Percentiles rank a stretch among this genome's conserved stretches.
Evolutionary conservation across 139 green algal species (phyloP).

Genomic region (Deuterostichococcus epilithicus): DNA sequence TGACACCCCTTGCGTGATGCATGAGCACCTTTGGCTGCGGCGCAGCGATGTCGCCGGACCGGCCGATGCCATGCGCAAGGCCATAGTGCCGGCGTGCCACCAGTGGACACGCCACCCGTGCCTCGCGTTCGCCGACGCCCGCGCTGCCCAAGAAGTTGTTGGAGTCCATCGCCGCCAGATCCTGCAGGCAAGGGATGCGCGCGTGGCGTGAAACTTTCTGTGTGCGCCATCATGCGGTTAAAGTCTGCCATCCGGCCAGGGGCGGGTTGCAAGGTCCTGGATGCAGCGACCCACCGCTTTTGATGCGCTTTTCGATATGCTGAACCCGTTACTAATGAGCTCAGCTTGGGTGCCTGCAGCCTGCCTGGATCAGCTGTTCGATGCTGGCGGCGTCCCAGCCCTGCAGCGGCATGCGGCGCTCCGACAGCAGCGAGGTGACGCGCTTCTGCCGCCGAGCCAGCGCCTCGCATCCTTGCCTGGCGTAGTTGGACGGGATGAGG

Average conservation of each 20-base stretch:
- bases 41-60: constrained; percentile 85
- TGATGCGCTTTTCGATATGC: too few relatives aligned
- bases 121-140: constrained; percentile 93
- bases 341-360: neutral
- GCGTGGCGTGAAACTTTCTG: neutral
- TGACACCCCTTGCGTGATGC: neutral
- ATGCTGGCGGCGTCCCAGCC: constrained; percentile 89
- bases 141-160: constrained; percentile 95
- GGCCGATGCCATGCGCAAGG: constrained; percentile 90
- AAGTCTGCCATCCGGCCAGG: too few relatives aligned
- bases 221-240: too few relatives aligned
- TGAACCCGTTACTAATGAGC: neutral
- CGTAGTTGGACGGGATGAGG: constrained; percentile 65
- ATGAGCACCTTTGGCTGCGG: constrained; percentile 88
- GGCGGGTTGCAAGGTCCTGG: neutral
- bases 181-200: constrained; percentile 41
- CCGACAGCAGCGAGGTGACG: constrained; percentile 73
- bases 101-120: constrained; percentile 67
- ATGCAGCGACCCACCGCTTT: too few relatives aligned
- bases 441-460: constrained; percentile 39
- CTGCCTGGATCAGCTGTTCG: constrained; percentile 74
- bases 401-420: constrained; percentile 58
- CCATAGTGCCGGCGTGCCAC: constrained; percentile 72
- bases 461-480: constrained; percentile 66
- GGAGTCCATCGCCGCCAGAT: constrained; percentile 87